phyloP scores from a whole-genome alignment of 1,139 yeast species.

The Pichia sp. region DNA sequence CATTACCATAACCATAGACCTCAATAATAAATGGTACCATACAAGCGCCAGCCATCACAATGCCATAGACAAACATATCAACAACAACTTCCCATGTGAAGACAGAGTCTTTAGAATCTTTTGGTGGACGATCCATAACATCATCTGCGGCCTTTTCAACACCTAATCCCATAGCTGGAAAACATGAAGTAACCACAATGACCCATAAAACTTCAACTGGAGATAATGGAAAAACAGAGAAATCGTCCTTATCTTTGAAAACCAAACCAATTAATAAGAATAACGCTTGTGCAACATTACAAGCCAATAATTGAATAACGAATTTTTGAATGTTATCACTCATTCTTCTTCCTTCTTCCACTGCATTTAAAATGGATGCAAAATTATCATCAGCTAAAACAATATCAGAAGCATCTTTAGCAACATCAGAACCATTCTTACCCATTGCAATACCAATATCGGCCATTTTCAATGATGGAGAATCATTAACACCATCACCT shows the following conservation, averaged over 20 bases:
- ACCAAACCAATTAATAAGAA: slow-evolving; percentile 71
- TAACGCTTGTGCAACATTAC: slow-evolving; percentile 76
- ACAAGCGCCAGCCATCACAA: slow-evolving; percentile 73
- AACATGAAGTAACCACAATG: slow-evolving; percentile 73
- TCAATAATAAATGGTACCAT: slow-evolving; percentile 64
- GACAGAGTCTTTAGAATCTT: slow-evolving; percentile 52
- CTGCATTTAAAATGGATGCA: slow-evolving; percentile 73
- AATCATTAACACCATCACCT: slow-evolving; percentile 86
- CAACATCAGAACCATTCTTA: slow-evolving; percentile 76
- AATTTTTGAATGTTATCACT: slow-evolving; percentile 78
- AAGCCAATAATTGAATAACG: slow-evolving; percentile 75
- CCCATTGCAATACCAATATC: slow-evolving; percentile 94
- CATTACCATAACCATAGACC: slow-evolving; percentile 66
- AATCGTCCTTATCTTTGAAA: slow-evolving; percentile 56
- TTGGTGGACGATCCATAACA: slow-evolving; percentile 65
- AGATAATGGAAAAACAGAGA: slow-evolving; percentile 72
- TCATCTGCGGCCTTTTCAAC: slow-evolving; percentile 67
- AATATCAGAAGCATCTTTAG: slow-evolving; percentile 78
- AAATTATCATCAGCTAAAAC: slow-evolving; percentile 75
- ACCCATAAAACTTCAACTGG: slow-evolving; percentile 84
- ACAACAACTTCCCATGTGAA: slow-evolving; percentile 69
- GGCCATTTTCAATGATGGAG: slow-evolving; percentile 76
- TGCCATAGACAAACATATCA: slow-evolving; percentile 76
- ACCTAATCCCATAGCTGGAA: slow-evolving; percentile 89
- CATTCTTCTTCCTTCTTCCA: slow-evolving; percentile 85